Evolutionary conservation across 2,329 filamentous ascomycete species (phyloP).

Genomic region (Fusarium circinatum): DNA sequence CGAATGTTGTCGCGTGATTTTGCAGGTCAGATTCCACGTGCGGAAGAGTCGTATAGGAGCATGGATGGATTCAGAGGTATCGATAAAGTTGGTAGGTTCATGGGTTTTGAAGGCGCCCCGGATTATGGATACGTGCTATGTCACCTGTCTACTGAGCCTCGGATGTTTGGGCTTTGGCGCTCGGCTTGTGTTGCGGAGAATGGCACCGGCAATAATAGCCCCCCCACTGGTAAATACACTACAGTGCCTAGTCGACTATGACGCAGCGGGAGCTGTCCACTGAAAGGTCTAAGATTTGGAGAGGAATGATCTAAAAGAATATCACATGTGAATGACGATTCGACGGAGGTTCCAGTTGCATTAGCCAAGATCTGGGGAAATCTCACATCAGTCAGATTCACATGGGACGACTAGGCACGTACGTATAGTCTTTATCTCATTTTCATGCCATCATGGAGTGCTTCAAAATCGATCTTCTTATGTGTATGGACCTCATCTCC

Average conservation of each 20-base stretch:
- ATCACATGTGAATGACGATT: constrained; percentile 35
- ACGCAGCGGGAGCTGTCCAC: constrained; percentile 27
- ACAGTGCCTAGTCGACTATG: constrained; percentile 25
- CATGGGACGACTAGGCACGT: not conserved
- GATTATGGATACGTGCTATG: constrained; percentile 19
- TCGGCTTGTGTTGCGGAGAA: constrained; percentile 40
- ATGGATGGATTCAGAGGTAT: constrained; percentile 7
- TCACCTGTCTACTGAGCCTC: constrained; percentile 37
- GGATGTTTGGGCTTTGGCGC: constrained; percentile 32
- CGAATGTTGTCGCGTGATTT: constrained; percentile 27
- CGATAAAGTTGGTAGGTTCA: constrained; percentile 23
- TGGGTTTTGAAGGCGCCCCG: constrained; percentile 15
- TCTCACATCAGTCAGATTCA: constrained; percentile 20
- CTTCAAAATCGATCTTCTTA: not conserved
- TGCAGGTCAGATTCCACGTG: constrained; percentile 3
- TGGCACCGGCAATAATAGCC: constrained; percentile 3
- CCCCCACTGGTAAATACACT: constrained; percentile 9
- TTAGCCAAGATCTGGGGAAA: constrained; percentile 37
- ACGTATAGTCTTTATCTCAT: constrained; percentile 6
- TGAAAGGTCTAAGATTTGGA: constrained; percentile 14
- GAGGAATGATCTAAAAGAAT: constrained; percentile 1
- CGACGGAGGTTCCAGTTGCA: not conserved
- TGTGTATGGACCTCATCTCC: constrained; percentile 1
- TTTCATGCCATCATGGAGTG: not conserved
- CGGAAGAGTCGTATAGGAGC: constrained; percentile 3